Evolutionary conservation across 2,329 filamentous ascomycete species (phyloP).

Genomic region (Penicillium sclerotigenum): DNA sequence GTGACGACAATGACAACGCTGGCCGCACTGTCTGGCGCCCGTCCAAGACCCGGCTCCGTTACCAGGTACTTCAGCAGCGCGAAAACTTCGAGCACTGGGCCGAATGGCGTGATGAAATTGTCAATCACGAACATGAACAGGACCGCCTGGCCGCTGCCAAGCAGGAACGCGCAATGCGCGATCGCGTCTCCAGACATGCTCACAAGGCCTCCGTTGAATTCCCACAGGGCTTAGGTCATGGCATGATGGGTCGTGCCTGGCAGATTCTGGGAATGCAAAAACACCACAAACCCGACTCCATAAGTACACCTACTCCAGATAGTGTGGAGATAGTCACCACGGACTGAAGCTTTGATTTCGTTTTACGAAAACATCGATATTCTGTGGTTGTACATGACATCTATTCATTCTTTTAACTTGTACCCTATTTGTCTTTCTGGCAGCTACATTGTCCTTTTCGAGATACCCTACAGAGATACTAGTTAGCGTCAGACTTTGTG

Average conservation of each 20-base stretch:
- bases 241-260: conserved; percentile 44
- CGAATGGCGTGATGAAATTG: conserved; percentile 44
- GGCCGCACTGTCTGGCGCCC: conserved; percentile 42
- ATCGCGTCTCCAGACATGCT: conserved; percentile 28
- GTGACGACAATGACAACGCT: conserved; percentile 13
- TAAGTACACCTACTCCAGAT: conserved; percentile 11
- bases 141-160: conserved; percentile 36
- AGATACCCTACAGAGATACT: conserved; percentile 8
- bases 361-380: background rate
- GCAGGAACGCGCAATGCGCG: conserved; percentile 30
- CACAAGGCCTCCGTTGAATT: conserved; percentile 32
- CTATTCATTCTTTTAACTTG: conserved; percentile 7
- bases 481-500: conserved; percentile 1
- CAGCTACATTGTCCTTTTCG: conserved; percentile 12
- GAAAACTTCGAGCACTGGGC: conserved; percentile 48
- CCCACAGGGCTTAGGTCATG: conserved; percentile 34
- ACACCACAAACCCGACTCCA: conserved; percentile 24
- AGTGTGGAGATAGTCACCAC: conserved; percentile 20
- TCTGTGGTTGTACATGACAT: conserved; percentile 1
- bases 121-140: conserved; percentile 37
- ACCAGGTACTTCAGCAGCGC: conserved; percentile 44
- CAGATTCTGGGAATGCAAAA: conserved; percentile 42
- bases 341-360: conserved; percentile 7
- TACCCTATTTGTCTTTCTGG: conserved; percentile 9
- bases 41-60: conserved; percentile 42